A percentile compares a stretch with the other conserved stretches of the same genome.
Evolutionary conservation across 345 rosid species (phyloP).

Genomic region (Rhodomyrtus tomentosa): DNA sequence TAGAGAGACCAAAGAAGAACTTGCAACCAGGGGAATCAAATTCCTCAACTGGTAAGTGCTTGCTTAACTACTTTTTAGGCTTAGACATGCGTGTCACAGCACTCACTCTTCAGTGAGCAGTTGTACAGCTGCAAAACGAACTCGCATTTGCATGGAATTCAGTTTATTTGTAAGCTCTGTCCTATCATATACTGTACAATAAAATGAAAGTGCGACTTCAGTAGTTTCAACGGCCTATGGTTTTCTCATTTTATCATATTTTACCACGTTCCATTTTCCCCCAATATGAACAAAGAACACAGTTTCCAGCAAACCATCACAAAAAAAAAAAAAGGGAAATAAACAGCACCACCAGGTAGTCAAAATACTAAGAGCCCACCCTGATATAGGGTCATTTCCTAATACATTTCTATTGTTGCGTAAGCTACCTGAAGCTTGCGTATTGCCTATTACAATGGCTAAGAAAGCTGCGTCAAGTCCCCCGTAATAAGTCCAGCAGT

Average conservation of each 20-base stretch:
- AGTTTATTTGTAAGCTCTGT: not conserved
- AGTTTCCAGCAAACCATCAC: not conserved
- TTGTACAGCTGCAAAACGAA: not conserved
- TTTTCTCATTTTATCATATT: not conserved
- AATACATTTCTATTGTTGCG: not conserved
- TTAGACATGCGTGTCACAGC: not conserved
- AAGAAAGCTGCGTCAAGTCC: not conserved
- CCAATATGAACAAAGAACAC: not conserved
- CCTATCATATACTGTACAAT: not conserved
- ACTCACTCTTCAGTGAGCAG: not conserved
- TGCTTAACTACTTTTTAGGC: not conserved
- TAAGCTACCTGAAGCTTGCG: not conserved
- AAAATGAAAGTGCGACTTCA: not conserved
- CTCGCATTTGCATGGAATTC: not conserved
- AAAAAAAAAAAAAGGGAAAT: not conserved
- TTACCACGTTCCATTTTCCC: not conserved
- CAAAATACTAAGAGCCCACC: not conserved
- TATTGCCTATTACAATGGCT: not conserved
- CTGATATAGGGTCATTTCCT: not conserved
- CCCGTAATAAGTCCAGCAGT: not conserved
- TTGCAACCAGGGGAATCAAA: constrained; percentile 62
- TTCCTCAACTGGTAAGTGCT: constrained; percentile 58
- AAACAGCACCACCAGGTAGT: not conserved
- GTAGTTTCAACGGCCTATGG: not conserved
- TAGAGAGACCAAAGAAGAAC: constrained; percentile 78